Evolutionary conservation across 2,329 filamentous ascomycete genomes (phyloP).

Genomic region (Aschersonia sp.): DNA sequence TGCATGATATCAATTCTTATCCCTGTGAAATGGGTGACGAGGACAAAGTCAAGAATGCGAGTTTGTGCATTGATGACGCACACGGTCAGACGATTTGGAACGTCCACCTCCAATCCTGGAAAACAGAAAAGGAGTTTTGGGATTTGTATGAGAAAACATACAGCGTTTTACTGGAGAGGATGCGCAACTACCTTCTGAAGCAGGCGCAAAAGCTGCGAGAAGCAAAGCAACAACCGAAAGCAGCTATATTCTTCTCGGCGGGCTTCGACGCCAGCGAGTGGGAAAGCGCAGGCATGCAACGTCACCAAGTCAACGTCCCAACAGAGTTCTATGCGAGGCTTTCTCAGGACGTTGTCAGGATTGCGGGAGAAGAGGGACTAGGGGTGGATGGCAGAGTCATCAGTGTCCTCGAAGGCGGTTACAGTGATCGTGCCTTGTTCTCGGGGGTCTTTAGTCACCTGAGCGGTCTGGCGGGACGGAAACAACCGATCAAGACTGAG

Average conservation of each 20-base stretch:
- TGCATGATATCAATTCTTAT: slow-evolving; percentile 98
- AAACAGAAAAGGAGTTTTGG: slow-evolving; percentile 76
- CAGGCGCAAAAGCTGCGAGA: slow-evolving; percentile 54
- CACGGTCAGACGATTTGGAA: slow-evolving; percentile 96
- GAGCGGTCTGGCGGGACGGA: slow-evolving; percentile 58
- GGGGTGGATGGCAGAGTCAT: slow-evolving; percentile 73
- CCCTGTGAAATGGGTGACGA: slow-evolving; percentile 90
- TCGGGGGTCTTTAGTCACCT: slow-evolving; percentile 86
- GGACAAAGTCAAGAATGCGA: slow-evolving; percentile 87
- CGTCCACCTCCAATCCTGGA: slow-evolving; percentile 82
- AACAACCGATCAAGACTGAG: slow-evolving; percentile 20
- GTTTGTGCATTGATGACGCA: slow-evolving; percentile 83
- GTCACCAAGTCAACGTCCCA: slow-evolving; percentile 88
- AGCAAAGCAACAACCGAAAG: slow-evolving; percentile 51
- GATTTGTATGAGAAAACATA: slow-evolving; percentile 71
- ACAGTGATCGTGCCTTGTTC: slow-evolving; percentile 79
- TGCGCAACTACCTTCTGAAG: slow-evolving; percentile 57
- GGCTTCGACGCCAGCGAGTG: slow-evolving; percentile 96
- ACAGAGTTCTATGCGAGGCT: slow-evolving; percentile 93
- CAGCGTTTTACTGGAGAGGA: slow-evolving; percentile 61
- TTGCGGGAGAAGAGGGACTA: slow-evolving; percentile 68
- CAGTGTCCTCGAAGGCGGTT: slow-evolving; percentile 90
- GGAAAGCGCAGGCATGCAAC: slow-evolving; percentile 86
- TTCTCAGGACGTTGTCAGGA: slow-evolving; percentile 66
- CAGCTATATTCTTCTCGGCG: slow-evolving; percentile 86